Percentiles rank a stretch among this genome's conserved stretches.
phyloP scores from a whole-genome alignment of 345 rosid species.

The Durio zibethinus region DNA sequence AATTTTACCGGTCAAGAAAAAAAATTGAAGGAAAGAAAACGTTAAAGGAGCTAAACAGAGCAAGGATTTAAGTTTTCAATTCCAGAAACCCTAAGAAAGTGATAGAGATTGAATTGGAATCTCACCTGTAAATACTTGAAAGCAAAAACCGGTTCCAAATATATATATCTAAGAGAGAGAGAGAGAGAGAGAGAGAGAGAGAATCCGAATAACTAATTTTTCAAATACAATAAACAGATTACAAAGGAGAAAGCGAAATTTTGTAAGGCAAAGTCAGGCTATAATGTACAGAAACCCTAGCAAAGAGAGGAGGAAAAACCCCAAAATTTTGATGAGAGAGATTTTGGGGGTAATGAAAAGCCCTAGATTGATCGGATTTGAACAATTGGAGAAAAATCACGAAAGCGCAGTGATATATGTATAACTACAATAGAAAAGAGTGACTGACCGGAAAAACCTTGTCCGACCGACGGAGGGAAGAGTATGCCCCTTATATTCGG shows the following conservation, averaged over 20 bases:
- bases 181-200: too few species aligned
- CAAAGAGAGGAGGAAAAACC: not conserved
- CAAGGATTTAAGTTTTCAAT: not conserved
- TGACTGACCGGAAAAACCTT: not conserved
- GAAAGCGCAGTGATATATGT: not conserved
- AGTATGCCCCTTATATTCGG: not conserved
- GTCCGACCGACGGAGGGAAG: not conserved
- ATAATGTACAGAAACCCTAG: not conserved
- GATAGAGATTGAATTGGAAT: not conserved
- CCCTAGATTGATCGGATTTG: not conserved
- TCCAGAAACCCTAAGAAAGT: constrained; percentile 9
- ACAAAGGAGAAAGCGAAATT: not conserved
- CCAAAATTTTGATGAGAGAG: not conserved
- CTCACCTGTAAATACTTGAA: not conserved
- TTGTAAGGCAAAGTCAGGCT: not conserved
- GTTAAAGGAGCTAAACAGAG: not conserved
- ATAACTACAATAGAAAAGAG: not conserved
- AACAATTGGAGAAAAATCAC: not conserved
- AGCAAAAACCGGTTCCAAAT: not conserved
- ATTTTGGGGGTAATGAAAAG: not conserved
- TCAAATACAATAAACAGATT: not conserved
- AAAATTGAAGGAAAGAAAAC: not conserved
- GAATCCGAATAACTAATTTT: not conserved
- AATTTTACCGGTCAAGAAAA: not conserved
- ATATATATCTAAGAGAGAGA: not conserved